Evolutionary conservation across 345 rosid species (phyloP).

Genomic region (Salix arbutifolia): DNA sequence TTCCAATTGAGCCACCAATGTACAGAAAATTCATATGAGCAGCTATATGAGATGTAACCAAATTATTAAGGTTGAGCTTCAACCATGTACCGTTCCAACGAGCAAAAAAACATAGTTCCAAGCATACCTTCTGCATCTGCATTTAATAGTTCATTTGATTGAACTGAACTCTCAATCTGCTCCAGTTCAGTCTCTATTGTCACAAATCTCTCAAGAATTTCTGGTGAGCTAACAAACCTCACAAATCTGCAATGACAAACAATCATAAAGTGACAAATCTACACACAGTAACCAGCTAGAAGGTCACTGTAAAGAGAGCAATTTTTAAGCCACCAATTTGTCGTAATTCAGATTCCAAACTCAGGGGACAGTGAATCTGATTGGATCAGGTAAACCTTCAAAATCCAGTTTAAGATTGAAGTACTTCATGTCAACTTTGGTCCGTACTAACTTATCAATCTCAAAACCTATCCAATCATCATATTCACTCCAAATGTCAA

Average conservation of each 20-base stretch:
- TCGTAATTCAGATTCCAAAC: background rate
- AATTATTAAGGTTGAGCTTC: background rate
- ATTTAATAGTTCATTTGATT: constrained; percentile 43
- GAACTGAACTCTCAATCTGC: constrained; percentile 77
- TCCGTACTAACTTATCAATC: background rate
- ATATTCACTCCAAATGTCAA: background rate
- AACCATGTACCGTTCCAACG: background rate
- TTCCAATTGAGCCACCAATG: background rate
- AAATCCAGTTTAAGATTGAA: background rate
- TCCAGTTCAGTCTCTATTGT: constrained; percentile 74
- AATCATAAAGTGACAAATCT: constrained; percentile 3
- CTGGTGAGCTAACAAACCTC: constrained; percentile 87
- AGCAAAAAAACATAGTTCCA: background rate
- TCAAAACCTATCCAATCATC: background rate
- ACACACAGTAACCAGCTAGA: background rate
- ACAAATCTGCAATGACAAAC: constrained; percentile 54
- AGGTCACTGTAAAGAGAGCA: background rate
- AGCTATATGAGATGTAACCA: background rate
- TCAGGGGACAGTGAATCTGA: background rate
- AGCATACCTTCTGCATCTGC: constrained; percentile 54
- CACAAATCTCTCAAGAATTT: constrained; percentile 93
- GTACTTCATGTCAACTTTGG: background rate
- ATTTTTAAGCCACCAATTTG: background rate
- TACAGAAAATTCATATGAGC: background rate
- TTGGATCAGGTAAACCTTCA: background rate